These are phyloP conservation scores for Phytophthora litchii DNA, from an alignment of 352 stramenopile species.

Conservation along the genomic window DNA sequence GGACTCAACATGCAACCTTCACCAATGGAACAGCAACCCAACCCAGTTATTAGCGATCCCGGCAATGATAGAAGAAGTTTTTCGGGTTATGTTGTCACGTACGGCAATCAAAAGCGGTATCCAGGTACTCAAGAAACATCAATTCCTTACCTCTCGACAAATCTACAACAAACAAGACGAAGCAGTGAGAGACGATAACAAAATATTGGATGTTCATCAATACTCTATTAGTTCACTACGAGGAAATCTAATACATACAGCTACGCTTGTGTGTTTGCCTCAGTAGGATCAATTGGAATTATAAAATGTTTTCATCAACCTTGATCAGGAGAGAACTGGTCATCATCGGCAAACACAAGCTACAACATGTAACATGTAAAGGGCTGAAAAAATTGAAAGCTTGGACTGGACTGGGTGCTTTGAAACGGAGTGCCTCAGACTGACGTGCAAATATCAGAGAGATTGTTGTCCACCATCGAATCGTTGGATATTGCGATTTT, in stretches of 20 bases:
- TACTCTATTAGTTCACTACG: constrained; percentile 1
- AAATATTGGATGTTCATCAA: constrained; percentile 7
- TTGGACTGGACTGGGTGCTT: neutral
- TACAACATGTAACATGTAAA: constrained; percentile 34
- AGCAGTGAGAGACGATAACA: constrained; percentile 12
- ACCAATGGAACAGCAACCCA: constrained; percentile 32
- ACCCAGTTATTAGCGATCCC: constrained; percentile 5
- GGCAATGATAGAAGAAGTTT: constrained; percentile 21
- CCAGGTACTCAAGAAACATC: constrained; percentile 36
- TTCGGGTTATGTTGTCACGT: constrained; percentile 53
- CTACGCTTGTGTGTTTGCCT: constrained; percentile 42
- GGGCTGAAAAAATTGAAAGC: neutral
- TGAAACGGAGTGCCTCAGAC: constrained; percentile 67
- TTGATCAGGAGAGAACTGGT: constrained; percentile 75
- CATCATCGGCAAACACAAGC: constrained; percentile 61
- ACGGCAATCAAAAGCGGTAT: constrained; percentile 58
- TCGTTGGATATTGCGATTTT: constrained; percentile 58
- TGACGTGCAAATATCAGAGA: constrained; percentile 90
- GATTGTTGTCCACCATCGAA: constrained; percentile 66
- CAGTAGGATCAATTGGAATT: constrained; percentile 92
- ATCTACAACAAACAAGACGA: constrained; percentile 31
- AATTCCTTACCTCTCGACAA: constrained; percentile 46
- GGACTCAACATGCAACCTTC: constrained; percentile 49
- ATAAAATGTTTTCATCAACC: constrained; percentile 74
- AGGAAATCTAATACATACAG: neutral